Base-by-base conservation (phyloP, 164 flowering plant species). In the Vitis rupestris region DNA sequence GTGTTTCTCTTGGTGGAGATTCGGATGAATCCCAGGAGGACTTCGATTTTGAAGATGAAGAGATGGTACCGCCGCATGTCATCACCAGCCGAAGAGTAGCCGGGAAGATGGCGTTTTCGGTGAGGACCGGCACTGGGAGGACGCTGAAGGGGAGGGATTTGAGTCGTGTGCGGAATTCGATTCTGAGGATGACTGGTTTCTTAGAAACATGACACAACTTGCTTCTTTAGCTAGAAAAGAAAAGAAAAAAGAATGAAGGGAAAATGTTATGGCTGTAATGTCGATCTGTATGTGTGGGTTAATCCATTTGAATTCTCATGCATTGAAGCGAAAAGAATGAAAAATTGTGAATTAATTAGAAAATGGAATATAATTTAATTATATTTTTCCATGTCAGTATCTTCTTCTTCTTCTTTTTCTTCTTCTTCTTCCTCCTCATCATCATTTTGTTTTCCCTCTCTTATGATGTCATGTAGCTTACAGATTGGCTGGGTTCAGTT, bases 131-230 rank as follows among this genome's bases (percentile, higher is more conserved):
- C 8, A 78, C 76, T 15, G 94, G 94, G 15, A 81, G 93, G 78
- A 82, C 90, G 27, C 76, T 91, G 1, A 91, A 88, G 60, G 97
- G 97, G 27, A 73, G 91, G 63, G 89, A 89, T 75, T 78, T 91
- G 73, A 88, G 90, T 29, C 66, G 73, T 68, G 88, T 91, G n/a
- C 60, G 97, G 77, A 86, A 89, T 76, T 89, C 94, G 1, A 74
- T 91, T 78, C 91, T 91, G 9, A 78, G 88, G 49, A 68, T 84
- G 87, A 89, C 97, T 9, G 96, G 93, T 0, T 90, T 88, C 69
- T 75, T 86, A 15, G 90, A 86, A 70, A 59, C 85, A 10, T 84
- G 63, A 66, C 3, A 8, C 31, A 30, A 4, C 7, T 54, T 13
- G 31, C 7, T 37, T 37, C 3, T 37, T 37, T 37, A 37, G 44